Base-by-base conservation (phyloP, 129 eudicot genomes). In the Flaveria sonorensis region DNA sequence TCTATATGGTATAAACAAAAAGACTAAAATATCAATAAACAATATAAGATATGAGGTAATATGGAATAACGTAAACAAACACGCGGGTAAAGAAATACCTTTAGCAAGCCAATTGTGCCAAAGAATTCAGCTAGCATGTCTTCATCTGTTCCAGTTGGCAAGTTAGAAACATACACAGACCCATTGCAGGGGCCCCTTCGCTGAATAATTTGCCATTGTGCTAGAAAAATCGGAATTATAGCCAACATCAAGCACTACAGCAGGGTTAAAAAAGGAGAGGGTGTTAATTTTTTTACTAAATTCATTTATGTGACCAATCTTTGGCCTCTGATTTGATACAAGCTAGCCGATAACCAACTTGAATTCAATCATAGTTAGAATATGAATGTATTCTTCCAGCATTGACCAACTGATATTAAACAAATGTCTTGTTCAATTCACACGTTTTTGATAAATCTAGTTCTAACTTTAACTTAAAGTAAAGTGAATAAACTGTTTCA, bases 91-190 rank as follows among this genome's bases (percentile, higher is more conserved):
- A 77, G 62, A 64, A 83, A 24, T 83, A 63, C 84, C 98, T 94
- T 94, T 52, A 94, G 89, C 93, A 94, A 79, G 73, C 98, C 98
- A 72, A 94, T 91, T 4, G 96, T 91, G 74, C 98, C 97, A 81
- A 94, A 94, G 68, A 72, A 78, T 59, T 89, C 96, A 23, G 97
- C 98, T 76, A 94, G 43, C 98, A 94, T 91, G 52, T 85, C 82
- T 60, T 91, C 97, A 85, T 91, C 95, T 5, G 97, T 94, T 52
- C 98, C 97, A 24, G 87, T 82, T 36, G 98, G 98, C 83, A 94
- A 81, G 74, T 94, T 89, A 80, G 96, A 94, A 48, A 94, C 96
- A 80, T 94, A 94, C 18, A 91, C 93, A 75, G 90, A 87, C 79
- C 96, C 97, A 79, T 91, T 20, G 90, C 68, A 36, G 93, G 91